These are phyloP conservation scores for Raddia guianensis DNA, from an alignment of 176 grass and related monocot genomes.

Conservation along the genomic window DNA sequence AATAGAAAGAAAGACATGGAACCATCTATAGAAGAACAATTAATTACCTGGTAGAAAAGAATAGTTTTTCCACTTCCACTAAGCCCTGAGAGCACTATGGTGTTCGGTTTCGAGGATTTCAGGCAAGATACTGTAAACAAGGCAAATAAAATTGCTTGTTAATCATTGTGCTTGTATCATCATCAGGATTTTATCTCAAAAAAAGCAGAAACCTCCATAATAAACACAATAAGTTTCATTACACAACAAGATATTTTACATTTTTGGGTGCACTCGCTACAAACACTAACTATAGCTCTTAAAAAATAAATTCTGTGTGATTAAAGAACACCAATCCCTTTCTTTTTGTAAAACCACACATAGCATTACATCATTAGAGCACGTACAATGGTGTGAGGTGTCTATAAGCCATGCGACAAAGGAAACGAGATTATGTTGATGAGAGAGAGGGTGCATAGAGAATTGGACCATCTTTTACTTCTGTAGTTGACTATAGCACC, in stretches of 20 bases:
- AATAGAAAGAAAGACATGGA: conserved; percentile 12
- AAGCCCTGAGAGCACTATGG: conserved; percentile 79
- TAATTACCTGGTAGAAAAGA: conserved; percentile 87
- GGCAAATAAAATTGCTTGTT: not conserved
- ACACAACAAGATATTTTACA: not conserved
- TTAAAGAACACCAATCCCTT: not conserved
- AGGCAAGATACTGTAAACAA: conserved; percentile 56
- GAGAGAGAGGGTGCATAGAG: no score
- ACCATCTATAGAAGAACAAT: conserved; percentile 3
- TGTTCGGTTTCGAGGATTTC: conserved; percentile 73
- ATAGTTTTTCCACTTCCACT: conserved; percentile 93
- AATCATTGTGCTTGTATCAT: conserved; percentile 2
- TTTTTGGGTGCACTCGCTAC: not conserved
- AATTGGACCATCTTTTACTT: no score
- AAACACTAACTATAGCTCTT: conserved; percentile 10
- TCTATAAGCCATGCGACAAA: no score
- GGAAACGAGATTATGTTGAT: no score
- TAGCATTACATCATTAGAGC: not conserved
- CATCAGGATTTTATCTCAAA: not conserved
- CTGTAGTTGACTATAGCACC: no score
- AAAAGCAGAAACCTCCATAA: conserved; percentile 5
- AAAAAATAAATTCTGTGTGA: not conserved
- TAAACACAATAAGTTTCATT: not conserved
- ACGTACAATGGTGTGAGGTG: no score
- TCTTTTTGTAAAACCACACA: not conserved